A percentile compares a stretch with the other conserved stretches of the same genome.
Conservation (phyloP, 2,329 filamentous ascomycete genomes). For the Lanzia echinophila region DNA sequence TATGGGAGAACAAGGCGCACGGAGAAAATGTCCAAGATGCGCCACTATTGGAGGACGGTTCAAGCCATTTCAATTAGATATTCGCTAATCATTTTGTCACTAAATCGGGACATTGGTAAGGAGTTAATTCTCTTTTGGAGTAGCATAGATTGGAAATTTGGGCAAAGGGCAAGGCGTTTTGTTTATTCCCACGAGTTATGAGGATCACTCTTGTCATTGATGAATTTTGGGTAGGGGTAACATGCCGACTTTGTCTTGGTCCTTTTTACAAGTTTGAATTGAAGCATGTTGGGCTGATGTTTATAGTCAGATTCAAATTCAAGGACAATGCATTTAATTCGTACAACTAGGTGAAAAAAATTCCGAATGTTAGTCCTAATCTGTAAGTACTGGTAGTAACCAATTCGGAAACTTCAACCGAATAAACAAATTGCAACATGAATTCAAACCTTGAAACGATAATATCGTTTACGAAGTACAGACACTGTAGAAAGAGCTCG, state of each 20-base stretch:
- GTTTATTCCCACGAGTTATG: constrained; percentile 4
- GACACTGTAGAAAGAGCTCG: too few relatives aligned
- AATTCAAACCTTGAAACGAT: too few relatives aligned
- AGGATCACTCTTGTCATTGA: background rate
- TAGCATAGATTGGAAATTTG: constrained; percentile 3
- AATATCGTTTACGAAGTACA: too few relatives aligned
- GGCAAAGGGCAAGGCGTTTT: constrained; percentile 2
- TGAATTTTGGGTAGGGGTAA: constrained; percentile 5
- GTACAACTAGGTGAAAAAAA: background rate
- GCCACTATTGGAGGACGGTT: constrained; percentile 73
- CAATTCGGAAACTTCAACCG: too few relatives aligned
- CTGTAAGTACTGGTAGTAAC: too few relatives aligned
- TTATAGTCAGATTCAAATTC: constrained; percentile 6
- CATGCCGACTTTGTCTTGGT: background rate
- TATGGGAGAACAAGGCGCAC: constrained; percentile 67
- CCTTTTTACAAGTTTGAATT: background rate
- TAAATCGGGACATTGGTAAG: constrained; percentile 1
- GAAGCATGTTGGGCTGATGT: constrained; percentile 8
- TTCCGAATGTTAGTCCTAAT: too few relatives aligned
- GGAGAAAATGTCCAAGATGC: constrained; percentile 72
- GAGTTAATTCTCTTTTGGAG: background rate
- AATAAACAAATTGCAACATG: too few relatives aligned
- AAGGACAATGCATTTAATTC: background rate
- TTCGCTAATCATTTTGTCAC: constrained; percentile 45
- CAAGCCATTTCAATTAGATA: constrained; percentile 79